Evolutionary conservation across 371 early-diverging fungal genomes (phyloP), one percentile per base, ranked within the genome.

Genomic region (Choanephora cucurbitarum): DNA sequence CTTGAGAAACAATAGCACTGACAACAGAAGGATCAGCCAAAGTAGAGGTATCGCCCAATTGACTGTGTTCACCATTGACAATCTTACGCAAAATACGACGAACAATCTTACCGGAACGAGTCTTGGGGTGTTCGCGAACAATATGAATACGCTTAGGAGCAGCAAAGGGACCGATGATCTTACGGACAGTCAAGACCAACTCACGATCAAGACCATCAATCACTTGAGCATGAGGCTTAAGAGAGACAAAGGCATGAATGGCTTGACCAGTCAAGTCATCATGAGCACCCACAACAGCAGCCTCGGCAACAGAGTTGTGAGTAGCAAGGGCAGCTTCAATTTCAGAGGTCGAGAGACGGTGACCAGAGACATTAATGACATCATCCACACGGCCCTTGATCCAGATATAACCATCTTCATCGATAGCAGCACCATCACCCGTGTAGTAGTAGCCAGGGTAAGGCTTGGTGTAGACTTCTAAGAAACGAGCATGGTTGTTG

Each of bases 341-440:
- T 79, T 98, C 99, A 37, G 97, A 86, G 0, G 99, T 98, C 40
- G 89, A 88, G 52, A 99, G 69, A 56, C 99, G 88, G 74, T 99
- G 99, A 10, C 98, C 99, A 13, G 94, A 87, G 14, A 98, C 96
- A 74, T 98, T 98, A 75, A 97, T 94, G 19, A 98, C 97, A 70
- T 99, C 93, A 75, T 94, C 95, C 6, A 95, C 94, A 60, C 96
- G 90, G 32, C 96, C 96, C 28, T 90, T 83, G 62, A 95, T 88
- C 95, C 95, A 95, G 75, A 87, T 86, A 81, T 93, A 95, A n/a
- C 95, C 95, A 59, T 95, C 95, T 54, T 82, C 73, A 61, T 95
- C 96, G 24, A 91, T 74, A 32, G 84, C 80, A 56, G 89, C 95
- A 60, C 97, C 90, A 74, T 94, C 93, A 33, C 94, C 90, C n/a